These are phyloP conservation scores for Tylopilus orsonianus DNA, from an alignment of 1,284 basidiomycete species.

Conservation along the genomic window DNA sequence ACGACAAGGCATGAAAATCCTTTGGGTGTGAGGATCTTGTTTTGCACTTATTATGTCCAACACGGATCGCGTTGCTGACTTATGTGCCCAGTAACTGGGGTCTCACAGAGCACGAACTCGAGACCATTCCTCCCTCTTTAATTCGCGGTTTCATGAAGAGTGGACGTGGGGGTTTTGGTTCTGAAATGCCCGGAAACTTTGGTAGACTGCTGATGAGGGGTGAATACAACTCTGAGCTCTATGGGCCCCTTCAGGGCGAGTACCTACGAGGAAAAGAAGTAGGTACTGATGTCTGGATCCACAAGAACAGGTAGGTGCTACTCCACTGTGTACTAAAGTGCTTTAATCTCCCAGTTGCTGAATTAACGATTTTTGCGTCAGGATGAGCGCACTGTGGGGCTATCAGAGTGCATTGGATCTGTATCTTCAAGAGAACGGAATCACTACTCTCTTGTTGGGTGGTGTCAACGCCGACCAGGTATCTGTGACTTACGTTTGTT, in stretches of 20 bases:
- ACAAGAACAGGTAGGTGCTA: constrained; percentile 59
- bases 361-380: constrained; percentile 23
- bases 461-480: constrained; percentile 73
- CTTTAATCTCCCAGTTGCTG: background rate
- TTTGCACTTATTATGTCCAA: background rate
- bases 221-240: constrained; percentile 53
- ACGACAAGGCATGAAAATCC: constrained; percentile 53
- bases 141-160: constrained; percentile 50
- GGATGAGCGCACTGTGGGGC: constrained; percentile 70
- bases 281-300: constrained; percentile 69
- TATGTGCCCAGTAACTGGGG: constrained; percentile 60
- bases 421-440: constrained; percentile 61
- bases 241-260: constrained; percentile 57
- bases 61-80: background rate
- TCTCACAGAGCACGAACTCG: constrained; percentile 59
- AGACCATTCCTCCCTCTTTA: constrained; percentile 61
- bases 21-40: constrained; percentile 64
- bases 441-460: constrained; percentile 60
- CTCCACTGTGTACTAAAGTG: background rate
- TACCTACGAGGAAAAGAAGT: constrained; percentile 50
- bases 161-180: constrained; percentile 55
- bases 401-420: constrained; percentile 58
- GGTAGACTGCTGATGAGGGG: constrained; percentile 63
- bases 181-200: constrained; percentile 52
- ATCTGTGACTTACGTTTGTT: constrained; percentile 2